A percentile compares a stretch with the other conserved stretches of the same genome.
phyloP scores from a whole-genome alignment of 2,329 filamentous ascomycete species.

The Triangularia setosa region DNA sequence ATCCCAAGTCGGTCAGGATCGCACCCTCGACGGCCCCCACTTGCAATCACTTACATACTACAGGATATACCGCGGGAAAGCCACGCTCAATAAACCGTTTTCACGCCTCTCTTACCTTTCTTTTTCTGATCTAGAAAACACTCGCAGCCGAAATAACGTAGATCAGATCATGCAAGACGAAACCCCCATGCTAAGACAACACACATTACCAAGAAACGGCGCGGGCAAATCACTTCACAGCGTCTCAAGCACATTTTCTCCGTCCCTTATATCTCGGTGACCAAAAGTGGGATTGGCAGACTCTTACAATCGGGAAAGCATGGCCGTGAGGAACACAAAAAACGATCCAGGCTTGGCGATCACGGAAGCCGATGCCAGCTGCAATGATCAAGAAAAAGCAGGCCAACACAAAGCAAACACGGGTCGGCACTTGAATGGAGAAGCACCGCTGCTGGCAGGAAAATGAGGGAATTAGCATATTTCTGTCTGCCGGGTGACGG shows the following conservation, averaged over 20 bases:
- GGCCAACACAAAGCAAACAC: not conserved
- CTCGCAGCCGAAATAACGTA: not conserved
- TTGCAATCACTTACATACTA: not conserved
- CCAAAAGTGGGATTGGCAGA: not conserved
- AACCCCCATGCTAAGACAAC: not conserved
- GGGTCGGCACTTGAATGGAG: not conserved
- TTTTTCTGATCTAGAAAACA: not conserved
- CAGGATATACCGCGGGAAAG: not conserved
- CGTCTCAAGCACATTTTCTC: not conserved
- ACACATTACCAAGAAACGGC: not conserved
- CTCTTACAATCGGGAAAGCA: not conserved
- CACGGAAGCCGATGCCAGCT: not conserved
- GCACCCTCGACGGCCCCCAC: not conserved
- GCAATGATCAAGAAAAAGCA: not conserved
- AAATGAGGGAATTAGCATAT: not conserved
- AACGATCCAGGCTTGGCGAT: not conserved
- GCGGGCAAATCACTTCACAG: not conserved
- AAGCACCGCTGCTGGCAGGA: not conserved
- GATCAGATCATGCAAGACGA: not conserved
- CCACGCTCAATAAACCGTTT: not conserved
- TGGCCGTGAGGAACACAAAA: not conserved
- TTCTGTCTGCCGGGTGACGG: not conserved
- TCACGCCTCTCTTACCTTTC: not conserved
- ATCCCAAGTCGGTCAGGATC: not conserved
- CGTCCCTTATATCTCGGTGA: not conserved